Percentiles rank a stretch among this genome's conserved stretches.
phyloP scores from a whole-genome alignment of 2,329 filamentous ascomycete genomes.

The Cercospora canescens region DNA sequence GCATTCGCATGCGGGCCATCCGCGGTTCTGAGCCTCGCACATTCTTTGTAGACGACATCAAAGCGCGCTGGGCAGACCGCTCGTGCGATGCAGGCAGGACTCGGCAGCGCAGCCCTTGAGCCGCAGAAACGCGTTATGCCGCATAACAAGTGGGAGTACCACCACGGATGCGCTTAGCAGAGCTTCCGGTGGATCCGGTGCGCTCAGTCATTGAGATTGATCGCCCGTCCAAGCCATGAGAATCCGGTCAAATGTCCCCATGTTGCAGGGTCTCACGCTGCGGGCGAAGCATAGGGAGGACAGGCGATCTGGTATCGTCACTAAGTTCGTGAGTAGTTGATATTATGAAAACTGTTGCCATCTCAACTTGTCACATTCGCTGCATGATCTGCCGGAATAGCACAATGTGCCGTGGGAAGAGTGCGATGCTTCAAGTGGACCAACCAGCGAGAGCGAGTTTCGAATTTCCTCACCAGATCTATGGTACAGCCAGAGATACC shows the following conservation, averaged over 20 bases:
- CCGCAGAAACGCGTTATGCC: not conserved
- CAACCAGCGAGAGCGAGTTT: not conserved
- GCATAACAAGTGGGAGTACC: not conserved
- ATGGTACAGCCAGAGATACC: not conserved
- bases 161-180: not conserved
- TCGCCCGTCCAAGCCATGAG: not conserved
- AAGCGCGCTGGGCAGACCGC: constrained; percentile 52
- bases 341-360: constrained; percentile 10
- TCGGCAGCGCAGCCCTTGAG: constrained; percentile 43
- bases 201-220: not conserved
- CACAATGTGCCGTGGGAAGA: not conserved
- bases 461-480: not conserved
- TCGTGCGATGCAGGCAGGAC: constrained; percentile 60
- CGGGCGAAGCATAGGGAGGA: not conserved
- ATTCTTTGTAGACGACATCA: constrained; percentile 52
- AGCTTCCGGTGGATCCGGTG: not conserved
- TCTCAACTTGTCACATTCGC: not conserved
- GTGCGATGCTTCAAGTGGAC: not conserved
- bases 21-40: constrained; percentile 37
- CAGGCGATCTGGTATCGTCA: constrained; percentile 7
- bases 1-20: constrained; percentile 51
- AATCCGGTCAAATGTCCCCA: not conserved
- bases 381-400: not conserved
- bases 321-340: constrained; percentile 6
- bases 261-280: not conserved